These are phyloP conservation scores for Neobulgaria alba DNA, from an alignment of 2,329 filamentous ascomycete genomes.

Conservation along the genomic window DNA sequence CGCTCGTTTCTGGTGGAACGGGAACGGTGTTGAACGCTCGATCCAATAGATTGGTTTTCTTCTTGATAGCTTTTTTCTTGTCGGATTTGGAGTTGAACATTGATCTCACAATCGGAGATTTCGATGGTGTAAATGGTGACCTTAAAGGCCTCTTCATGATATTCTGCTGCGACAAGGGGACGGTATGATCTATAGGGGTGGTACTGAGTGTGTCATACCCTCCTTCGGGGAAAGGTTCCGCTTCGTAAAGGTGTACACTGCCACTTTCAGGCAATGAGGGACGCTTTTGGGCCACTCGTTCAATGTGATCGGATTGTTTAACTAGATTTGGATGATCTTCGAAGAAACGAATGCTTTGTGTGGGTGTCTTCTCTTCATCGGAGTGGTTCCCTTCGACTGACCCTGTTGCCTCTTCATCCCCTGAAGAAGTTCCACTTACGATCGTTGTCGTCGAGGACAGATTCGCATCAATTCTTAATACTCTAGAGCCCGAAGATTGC, in stretches of 20 bases:
- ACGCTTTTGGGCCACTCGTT: slow-evolving; percentile 41
- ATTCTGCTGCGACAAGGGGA: slow-evolving; percentile 12
- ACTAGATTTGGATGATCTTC: slow-evolving; percentile 15
- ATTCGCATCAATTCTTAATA: slow-evolving; percentile 1
- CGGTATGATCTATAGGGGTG: slow-evolving; percentile 6
- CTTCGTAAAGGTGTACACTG: slow-evolving; percentile 34
- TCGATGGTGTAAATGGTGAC: slow-evolving; percentile 6
- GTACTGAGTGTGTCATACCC: slow-evolving; percentile 19
- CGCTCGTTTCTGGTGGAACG: slow-evolving; percentile 17
- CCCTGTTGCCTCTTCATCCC: slow-evolving; percentile 26
- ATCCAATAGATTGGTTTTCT: slow-evolving; percentile 30
- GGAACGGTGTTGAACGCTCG: slow-evolving; percentile 9
- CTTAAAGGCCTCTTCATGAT: slow-evolving; percentile 4
- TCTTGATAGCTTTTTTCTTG: too few relatives aligned
- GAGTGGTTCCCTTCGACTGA: slow-evolving; percentile 10
- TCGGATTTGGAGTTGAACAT: too few relatives aligned
- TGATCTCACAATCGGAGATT: slow-evolving; percentile 22
- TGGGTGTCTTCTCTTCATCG: slow-evolving; percentile 17
- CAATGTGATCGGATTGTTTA: slow-evolving; percentile 22
- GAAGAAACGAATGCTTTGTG: slow-evolving; percentile 19
- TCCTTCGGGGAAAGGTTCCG: slow-evolving; percentile 25
- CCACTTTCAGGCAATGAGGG: slow-evolving; percentile 41
- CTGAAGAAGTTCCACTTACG: slow-evolving; percentile 15
- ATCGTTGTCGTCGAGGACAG: slow-evolving; percentile 2
- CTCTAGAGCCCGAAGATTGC: slow-evolving; percentile 3